Percentiles rank a stretch among this genome's conserved stretches.
phyloP scores from a whole-genome alignment of 257 asterid species.

The Coffea eugenioides region DNA sequence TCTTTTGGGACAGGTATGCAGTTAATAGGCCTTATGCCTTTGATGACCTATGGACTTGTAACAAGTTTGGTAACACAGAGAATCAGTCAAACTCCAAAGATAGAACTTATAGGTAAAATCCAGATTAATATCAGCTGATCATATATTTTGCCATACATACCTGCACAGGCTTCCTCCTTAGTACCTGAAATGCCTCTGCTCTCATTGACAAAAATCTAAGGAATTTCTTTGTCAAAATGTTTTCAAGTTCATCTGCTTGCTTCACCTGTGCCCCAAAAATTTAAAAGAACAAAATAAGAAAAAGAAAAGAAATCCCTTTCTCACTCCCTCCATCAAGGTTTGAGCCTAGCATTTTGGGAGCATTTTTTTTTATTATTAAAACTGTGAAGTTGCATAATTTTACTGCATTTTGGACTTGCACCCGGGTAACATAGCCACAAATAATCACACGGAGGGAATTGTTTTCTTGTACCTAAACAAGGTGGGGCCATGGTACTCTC shows the following conservation, averaged over 20 bases:
- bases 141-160: constrained; percentile 33
- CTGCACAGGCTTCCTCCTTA: constrained; percentile 98
- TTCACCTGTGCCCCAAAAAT: constrained; percentile 54
- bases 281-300: constrained; percentile 15
- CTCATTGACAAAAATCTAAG: constrained; percentile 97
- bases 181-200: constrained; percentile 97
- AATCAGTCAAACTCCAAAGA: background rate
- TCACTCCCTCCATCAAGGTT: background rate
- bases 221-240: constrained; percentile 89
- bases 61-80: background rate
- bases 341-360: no score
- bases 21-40: no score
- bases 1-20: no score
- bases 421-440: no score
- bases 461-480: no score
- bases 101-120: background rate
- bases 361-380: no score
- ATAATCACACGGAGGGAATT: no score
- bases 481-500: no score
- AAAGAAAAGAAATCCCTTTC: constrained; percentile 5
- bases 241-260: constrained; percentile 98
- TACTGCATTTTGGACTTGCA: no score
- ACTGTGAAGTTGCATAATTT: no score
- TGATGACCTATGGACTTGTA: no score
- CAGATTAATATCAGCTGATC: constrained; percentile 9